Evolutionary conservation across 208 protist genomes (phyloP), one percentile per base, ranked within the genome.

Genomic region (Trypanosoma cruzi): DNA sequence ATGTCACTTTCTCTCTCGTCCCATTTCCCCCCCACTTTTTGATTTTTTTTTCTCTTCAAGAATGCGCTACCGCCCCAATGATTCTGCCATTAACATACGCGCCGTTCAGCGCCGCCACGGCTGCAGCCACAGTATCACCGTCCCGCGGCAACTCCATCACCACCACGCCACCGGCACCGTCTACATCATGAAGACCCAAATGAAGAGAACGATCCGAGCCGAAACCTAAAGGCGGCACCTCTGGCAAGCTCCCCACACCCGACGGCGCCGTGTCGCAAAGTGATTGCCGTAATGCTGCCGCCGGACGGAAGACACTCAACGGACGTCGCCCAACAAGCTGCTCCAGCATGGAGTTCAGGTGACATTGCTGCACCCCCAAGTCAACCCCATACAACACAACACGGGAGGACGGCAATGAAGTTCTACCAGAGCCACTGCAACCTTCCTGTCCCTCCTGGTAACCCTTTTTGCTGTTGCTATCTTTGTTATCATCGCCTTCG

Each of bases 381-480:
- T 94, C 89, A 5, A 94, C 86, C 24, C 85, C 84, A 77, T 85
- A 88, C 48, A 94, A 49, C 6, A 75, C 77, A 29, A 89, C 78
- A 16, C 73, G 81, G 13, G 56, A 58, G 6, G 54, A 24, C 11
- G 56, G 8, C 10, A n/a, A 54, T 5, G 16, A 26, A 10, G 5
- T 13, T 16, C 13, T 5, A 5, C 8, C 5, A 40, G 34, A n/a
- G 16, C 28, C 22, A 29, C 62, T 16, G 40, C 16, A 34, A 31
- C 52, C 26, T 64, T 52, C 31, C 49, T 20, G 46, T 63, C 3
- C 63, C 16, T 20, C 37, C 5, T 44, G 5, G 37, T 44, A 16
- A 13, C 13, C 13, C 13, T 54, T 37, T 6, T 54, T 64, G n/a
- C 7, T 64, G 29, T 37, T 46, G 54, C 31, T 37, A 54, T 46